Evolutionary conservation across 192 early-diverging fungal genomes (phyloP).

Genomic region (Rhizophagus prolifer): DNA sequence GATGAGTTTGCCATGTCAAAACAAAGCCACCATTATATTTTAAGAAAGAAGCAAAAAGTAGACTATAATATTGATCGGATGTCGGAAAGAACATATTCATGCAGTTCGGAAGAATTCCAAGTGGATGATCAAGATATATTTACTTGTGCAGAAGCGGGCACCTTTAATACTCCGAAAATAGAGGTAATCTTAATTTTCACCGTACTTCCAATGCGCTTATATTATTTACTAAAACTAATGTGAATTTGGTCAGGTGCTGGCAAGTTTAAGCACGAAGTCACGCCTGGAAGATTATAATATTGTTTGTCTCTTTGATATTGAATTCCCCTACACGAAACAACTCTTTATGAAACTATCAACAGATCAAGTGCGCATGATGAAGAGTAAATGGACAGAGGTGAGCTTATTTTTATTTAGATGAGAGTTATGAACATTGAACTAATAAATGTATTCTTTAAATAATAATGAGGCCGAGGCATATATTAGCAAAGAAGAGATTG

Average conservation of each 20-base stretch:
- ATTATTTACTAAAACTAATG: neutral
- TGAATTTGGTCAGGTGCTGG: neutral
- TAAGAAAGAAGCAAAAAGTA: too few species aligned
- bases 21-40: too few species aligned
- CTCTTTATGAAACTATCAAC: slow-evolving; percentile 19
- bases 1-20: too few species aligned
- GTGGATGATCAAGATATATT: neutral
- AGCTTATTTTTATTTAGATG: neutral
- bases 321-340: slow-evolving; percentile 16
- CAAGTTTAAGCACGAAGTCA: neutral
- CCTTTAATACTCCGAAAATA: neutral
- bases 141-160: neutral
- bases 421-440: slow-evolving; percentile 8
- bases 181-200: neutral
- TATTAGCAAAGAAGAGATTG: slow-evolving; percentile 18
- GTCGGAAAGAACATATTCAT: too few species aligned
- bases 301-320: slow-evolving; percentile 23
- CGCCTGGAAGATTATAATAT: slow-evolving; percentile 13
- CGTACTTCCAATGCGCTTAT: neutral
- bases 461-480: slow-evolving; percentile 6
- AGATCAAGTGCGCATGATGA: neutral
- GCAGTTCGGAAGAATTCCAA: too few species aligned
- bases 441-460: slow-evolving; percentile 2
- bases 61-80: too few species aligned
- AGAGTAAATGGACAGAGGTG: slow-evolving; percentile 18